Conservation (phyloP, 177 flowering plant species). For the Tripterygium wilfordii region DNA sequence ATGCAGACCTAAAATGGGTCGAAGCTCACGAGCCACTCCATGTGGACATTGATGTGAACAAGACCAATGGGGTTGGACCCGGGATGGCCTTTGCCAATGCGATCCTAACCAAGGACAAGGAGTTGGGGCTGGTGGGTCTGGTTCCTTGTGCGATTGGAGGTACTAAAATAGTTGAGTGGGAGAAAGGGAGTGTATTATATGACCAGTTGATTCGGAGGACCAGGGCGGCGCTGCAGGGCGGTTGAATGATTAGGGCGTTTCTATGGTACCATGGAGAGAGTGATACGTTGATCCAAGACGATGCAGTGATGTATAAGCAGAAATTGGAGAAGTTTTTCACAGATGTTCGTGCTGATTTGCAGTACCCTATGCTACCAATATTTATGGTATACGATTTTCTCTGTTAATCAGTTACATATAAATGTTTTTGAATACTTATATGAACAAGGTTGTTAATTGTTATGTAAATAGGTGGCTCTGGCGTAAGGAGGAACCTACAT, state of each 20-base stretch:
- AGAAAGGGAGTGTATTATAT: constrained; percentile 38
- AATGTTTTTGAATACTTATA: too few species aligned
- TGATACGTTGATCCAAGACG: constrained; percentile 39
- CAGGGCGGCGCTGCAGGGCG: constrained; percentile 26
- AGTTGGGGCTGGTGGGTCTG: constrained; percentile 39
- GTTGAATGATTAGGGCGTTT: constrained; percentile 46
- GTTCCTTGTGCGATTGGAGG: constrained; percentile 86
- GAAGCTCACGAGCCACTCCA: constrained; percentile 58
- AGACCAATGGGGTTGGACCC: constrained; percentile 62
- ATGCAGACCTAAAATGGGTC: constrained; percentile 37
- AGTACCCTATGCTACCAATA: constrained; percentile 43
- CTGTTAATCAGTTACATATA: neutral
- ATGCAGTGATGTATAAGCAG: constrained; percentile 37
- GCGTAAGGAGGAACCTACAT: constrained; percentile 63
- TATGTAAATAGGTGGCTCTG: constrained; percentile 73
- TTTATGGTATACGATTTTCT: constrained; percentile 40
- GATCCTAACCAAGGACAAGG: constrained; percentile 14
- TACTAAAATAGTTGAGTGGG: constrained; percentile 59
- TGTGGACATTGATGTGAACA: constrained; percentile 42
- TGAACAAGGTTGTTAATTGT: too few species aligned
- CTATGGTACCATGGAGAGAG: constrained; percentile 87
- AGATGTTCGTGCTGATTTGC: constrained; percentile 51
- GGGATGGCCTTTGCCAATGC: constrained; percentile 64
- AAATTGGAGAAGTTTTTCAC: constrained; percentile 36
- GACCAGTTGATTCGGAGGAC: constrained; percentile 41